These are phyloP conservation scores for Salvia sclarea DNA, from an alignment of 305 asterid genomes.

Conservation along the genomic window DNA sequence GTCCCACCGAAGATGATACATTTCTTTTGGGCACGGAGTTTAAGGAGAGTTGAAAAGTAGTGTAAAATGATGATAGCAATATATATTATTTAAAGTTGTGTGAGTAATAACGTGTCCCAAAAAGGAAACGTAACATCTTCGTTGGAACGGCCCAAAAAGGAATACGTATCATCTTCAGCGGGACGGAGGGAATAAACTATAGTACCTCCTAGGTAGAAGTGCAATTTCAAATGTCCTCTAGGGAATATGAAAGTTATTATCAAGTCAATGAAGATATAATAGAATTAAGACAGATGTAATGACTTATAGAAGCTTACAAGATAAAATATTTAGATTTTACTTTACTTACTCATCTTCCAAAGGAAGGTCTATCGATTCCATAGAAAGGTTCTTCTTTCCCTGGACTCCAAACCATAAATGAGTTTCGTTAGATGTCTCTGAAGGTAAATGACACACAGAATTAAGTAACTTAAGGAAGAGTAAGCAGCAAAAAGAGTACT, in stretches of 20 bases:
- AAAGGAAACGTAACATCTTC: too few species aligned
- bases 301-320: slow-evolving; percentile 19
- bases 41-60: too few species aligned
- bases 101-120: too few species aligned
- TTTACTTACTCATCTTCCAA: slow-evolving; percentile 79
- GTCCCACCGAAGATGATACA: too few species aligned
- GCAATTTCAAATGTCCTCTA: background rate
- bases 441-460: slow-evolving; percentile 15
- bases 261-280: background rate
- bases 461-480: slow-evolving; percentile 4
- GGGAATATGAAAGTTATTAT: background rate
- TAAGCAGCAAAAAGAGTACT: background rate
- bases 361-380: slow-evolving; percentile 77
- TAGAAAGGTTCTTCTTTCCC: slow-evolving; percentile 78
- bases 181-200: too few species aligned
- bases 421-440: slow-evolving; percentile 21
- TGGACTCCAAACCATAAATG: slow-evolving; percentile 37
- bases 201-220: too few species aligned
- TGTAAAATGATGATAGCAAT: too few species aligned
- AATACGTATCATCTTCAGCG: too few species aligned
- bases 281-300: slow-evolving; percentile 15
- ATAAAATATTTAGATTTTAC: slow-evolving; percentile 26
- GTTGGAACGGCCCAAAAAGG: too few species aligned
- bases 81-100: too few species aligned
- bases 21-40: too few species aligned